Conservation (phyloP, 192 early-diverging fungal genomes). For the Backusella tarrabulga region DNA sequence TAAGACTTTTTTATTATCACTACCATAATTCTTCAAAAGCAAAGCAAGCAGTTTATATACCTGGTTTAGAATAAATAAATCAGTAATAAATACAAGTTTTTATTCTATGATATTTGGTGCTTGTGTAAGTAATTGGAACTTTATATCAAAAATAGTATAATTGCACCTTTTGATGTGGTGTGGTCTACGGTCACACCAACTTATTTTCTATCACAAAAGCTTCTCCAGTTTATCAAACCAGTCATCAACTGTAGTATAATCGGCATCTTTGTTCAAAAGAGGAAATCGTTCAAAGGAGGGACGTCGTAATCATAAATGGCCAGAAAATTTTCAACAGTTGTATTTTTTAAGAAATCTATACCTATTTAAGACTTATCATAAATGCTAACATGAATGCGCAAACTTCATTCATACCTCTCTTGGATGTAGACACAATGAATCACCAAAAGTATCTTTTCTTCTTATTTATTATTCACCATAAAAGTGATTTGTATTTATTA, state of each 20-base stretch:
- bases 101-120: not conserved
- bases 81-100: not conserved
- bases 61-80: not conserved
- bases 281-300: slow-evolving; percentile 1
- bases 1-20: not conserved
- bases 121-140: slow-evolving; percentile 1
- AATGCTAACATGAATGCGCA: not conserved
- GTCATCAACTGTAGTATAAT: not conserved
- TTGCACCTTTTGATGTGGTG: not conserved
- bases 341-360: not conserved
- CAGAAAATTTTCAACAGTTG: not conserved
- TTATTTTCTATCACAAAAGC: slow-evolving; percentile 1
- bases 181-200: not conserved
- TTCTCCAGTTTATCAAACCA: not conserved
- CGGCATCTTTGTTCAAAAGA: slow-evolving; percentile 6
- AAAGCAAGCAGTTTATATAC: not conserved
- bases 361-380: not conserved
- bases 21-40: not conserved
- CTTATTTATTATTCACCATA: not conserved
- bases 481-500: not conserved
- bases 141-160: slow-evolving; percentile 8
- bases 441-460: too few species aligned
- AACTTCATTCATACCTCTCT: not conserved
- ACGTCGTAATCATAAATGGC: not conserved
- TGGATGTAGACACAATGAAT: not conserved